Evolutionary conservation across 202 grass and related monocot genomes (phyloP).

Genomic region (Sporobolus alterniflorus): DNA sequence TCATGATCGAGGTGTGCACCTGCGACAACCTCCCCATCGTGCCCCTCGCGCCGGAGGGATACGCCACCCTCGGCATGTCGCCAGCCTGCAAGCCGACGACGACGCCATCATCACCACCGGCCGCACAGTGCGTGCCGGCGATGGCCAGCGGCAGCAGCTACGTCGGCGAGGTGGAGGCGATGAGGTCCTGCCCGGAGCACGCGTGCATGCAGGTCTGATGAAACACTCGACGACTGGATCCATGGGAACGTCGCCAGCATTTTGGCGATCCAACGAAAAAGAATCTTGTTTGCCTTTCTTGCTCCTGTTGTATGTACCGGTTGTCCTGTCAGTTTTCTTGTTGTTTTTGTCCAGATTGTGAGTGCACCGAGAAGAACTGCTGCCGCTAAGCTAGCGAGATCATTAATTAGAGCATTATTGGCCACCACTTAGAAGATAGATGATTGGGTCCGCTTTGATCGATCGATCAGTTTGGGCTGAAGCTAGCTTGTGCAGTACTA

Average conservation of each 20-base stretch:
- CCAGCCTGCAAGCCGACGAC: constrained; percentile 2
- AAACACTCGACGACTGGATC: not conserved
- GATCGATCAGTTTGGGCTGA: not conserved
- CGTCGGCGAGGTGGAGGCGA: constrained; percentile 31
- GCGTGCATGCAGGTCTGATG: constrained; percentile 39
- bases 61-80: not conserved
- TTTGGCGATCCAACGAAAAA: not conserved
- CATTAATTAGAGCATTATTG: too few relatives aligned
- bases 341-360: not conserved
- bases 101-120: not conserved
- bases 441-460: too few relatives aligned
- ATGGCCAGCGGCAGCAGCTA: constrained; percentile 14
- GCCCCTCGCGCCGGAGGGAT: constrained; percentile 40
- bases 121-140: not conserved
- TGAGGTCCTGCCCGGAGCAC: constrained; percentile 42
- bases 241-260: not conserved
- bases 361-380: not conserved
- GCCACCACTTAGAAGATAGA: too few relatives aligned
- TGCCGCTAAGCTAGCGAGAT: not conserved
- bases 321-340: not conserved
- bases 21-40: constrained; percentile 88
- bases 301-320: not conserved
- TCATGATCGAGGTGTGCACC: constrained; percentile 98
- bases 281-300: not conserved
- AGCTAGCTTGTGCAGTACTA: not conserved